Percentiles rank a stretch among this genome's conserved stretches.
Evolutionary conservation across 306 rosid genomes (phyloP).

Genomic region (Vicia sativa): DNA sequence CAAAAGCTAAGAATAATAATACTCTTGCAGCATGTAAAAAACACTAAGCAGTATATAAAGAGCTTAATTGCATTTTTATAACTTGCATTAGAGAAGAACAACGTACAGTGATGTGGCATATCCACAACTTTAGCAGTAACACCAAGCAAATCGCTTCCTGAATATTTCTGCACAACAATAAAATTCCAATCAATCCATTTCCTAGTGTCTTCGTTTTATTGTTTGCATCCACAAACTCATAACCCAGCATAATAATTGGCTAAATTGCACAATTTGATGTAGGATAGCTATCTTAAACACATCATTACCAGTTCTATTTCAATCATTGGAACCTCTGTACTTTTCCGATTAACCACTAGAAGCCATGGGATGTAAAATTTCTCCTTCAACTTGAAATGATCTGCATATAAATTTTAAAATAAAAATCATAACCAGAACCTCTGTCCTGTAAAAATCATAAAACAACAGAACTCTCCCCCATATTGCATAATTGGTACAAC

Average conservation of each 20-base stretch:
- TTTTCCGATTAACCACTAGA: slow-evolving; percentile 85
- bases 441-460: background rate
- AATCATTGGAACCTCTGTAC: slow-evolving; percentile 88
- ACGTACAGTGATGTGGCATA: slow-evolving; percentile 96
- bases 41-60: background rate
- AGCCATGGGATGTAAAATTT: slow-evolving; percentile 94
- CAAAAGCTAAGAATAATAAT: slow-evolving; percentile 24
- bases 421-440: slow-evolving; percentile 26
- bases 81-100: slow-evolving; percentile 9
- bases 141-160: slow-evolving; percentile 90
- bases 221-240: slow-evolving; percentile 21
- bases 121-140: slow-evolving; percentile 95
- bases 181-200: slow-evolving; percentile 33
- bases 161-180: slow-evolving; percentile 66
- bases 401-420: slow-evolving; percentile 46
- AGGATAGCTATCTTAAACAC: slow-evolving; percentile 9
- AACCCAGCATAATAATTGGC: background rate
- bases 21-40: slow-evolving; percentile 3
- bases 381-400: slow-evolving; percentile 96
- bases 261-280: slow-evolving; percentile 22
- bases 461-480: slow-evolving; percentile 20
- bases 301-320: slow-evolving; percentile 75
- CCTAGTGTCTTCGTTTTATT: background rate
- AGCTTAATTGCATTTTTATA: background rate
- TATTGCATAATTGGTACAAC: background rate